phyloP scores from a whole-genome alignment of 495 filamentous ascomycete species.

The Penicillium subrubescens region DNA sequence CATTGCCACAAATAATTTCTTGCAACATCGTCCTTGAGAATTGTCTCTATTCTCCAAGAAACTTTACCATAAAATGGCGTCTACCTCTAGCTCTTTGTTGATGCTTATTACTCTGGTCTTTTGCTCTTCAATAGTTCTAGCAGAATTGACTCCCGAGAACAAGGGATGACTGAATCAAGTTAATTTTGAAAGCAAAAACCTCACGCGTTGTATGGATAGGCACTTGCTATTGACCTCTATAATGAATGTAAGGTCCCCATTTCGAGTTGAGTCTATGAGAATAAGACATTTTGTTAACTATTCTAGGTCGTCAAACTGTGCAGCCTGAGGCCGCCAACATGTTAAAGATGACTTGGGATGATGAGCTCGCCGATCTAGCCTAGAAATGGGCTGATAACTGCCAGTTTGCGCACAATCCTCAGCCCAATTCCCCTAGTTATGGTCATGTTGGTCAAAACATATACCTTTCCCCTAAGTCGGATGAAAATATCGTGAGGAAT shows the following conservation, averaged over 20 bases:
- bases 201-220: background rate
- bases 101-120: too few relatives aligned
- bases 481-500: background rate
- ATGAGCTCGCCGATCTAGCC: background rate
- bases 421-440: background rate
- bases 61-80: too few relatives aligned
- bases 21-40: background rate
- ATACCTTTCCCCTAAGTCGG: background rate
- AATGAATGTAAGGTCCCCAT: background rate
- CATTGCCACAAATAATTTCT: background rate
- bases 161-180: background rate
- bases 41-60: background rate
- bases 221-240: background rate
- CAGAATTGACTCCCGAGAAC: too few relatives aligned
- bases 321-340: background rate
- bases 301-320: background rate
- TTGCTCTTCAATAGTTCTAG: too few relatives aligned
- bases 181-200: background rate
- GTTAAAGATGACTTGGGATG: background rate
- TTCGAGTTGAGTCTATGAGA: background rate
- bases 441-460: background rate
- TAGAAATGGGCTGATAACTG: background rate
- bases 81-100: too few relatives aligned
- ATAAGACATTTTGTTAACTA: background rate
- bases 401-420: background rate